These are phyloP conservation scores for Paraphysoderma sedebokerense DNA, from an alignment of 371 early-diverging fungal species.

Conservation along the genomic window DNA sequence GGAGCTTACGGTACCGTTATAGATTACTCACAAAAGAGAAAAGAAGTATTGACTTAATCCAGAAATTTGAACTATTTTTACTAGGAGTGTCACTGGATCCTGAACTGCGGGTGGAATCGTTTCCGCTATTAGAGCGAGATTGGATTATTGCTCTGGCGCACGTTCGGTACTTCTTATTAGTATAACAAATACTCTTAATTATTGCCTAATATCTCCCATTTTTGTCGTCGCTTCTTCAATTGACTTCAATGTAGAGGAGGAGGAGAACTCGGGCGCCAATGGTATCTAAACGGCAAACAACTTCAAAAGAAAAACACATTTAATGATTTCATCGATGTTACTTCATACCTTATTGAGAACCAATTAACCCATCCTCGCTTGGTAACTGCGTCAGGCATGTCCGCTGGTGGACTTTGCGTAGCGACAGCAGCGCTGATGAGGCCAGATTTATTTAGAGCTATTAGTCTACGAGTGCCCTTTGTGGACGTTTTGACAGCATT, in stretches of 20 bases:
- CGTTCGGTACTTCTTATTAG: constrained; percentile 33
- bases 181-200: not conserved
- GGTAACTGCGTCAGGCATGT: constrained; percentile 46
- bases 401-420: constrained; percentile 52
- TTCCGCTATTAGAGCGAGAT: constrained; percentile 56
- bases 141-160: constrained; percentile 71
- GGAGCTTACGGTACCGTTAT: constrained; percentile 82
- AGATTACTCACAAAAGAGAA: not conserved
- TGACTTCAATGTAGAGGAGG: constrained; percentile 39
- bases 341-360: constrained; percentile 33
- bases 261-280: constrained; percentile 50
- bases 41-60: too few relatives aligned
- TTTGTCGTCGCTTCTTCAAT: not conserved
- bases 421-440: not conserved
- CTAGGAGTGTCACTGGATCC: constrained; percentile 41
- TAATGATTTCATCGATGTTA: constrained; percentile 45
- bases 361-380: constrained; percentile 27
- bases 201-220: not conserved
- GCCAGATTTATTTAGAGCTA: constrained; percentile 50
- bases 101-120: constrained; percentile 60
- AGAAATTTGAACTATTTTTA: not conserved
- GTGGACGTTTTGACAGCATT: constrained; percentile 66
- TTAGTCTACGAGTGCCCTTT: constrained; percentile 68
- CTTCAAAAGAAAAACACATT: constrained; percentile 50
- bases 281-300: constrained; percentile 57